Conservation (phyloP, 495 filamentous ascomycete genomes). For the Xylona heveae region DNA sequence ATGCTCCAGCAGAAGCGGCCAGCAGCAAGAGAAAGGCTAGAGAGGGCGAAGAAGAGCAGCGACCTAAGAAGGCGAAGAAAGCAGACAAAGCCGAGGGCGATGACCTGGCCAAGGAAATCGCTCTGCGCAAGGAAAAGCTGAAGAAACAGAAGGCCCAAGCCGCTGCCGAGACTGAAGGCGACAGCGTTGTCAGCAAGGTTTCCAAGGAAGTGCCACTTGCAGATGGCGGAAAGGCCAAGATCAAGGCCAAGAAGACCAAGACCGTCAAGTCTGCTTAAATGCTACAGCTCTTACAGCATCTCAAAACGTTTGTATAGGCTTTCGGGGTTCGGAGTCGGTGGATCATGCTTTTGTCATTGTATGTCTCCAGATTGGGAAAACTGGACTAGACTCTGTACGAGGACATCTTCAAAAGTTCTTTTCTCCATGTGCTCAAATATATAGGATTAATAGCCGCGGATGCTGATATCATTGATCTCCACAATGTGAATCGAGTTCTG, state of each 20-base stretch:
- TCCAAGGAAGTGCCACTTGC: conserved; percentile 12
- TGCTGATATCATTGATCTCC: too few species aligned
- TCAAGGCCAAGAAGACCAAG: conserved; percentile 4
- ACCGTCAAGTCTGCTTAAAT: conserved; percentile 1
- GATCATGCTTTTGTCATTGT: too few species aligned
- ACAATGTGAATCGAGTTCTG: too few species aligned
- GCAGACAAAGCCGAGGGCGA: conserved; percentile 22
- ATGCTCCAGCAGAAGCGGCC: not conserved
- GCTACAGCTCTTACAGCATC: conserved; percentile 1
- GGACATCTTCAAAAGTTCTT: too few species aligned
- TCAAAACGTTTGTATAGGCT: not conserved
- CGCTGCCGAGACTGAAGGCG: conserved; percentile 29
- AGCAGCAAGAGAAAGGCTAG: conserved; percentile 42
- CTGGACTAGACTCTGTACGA: too few species aligned
- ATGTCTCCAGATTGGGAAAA: too few species aligned
- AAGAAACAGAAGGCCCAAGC: conserved; percentile 27
- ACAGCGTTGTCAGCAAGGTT: conserved; percentile 3
- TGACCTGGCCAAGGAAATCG: conserved; percentile 13
- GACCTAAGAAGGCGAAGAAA: conserved; percentile 21
- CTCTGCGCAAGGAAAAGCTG: conserved; percentile 21
- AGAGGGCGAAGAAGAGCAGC: conserved; percentile 13
- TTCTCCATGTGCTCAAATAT: too few species aligned
- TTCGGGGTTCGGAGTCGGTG: too few species aligned
- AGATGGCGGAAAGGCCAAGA: conserved; percentile 9
- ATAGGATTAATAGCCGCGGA: too few species aligned